Conservation (phyloP, 768 basidiomycete genomes). For the Suillus subaureus region DNA sequence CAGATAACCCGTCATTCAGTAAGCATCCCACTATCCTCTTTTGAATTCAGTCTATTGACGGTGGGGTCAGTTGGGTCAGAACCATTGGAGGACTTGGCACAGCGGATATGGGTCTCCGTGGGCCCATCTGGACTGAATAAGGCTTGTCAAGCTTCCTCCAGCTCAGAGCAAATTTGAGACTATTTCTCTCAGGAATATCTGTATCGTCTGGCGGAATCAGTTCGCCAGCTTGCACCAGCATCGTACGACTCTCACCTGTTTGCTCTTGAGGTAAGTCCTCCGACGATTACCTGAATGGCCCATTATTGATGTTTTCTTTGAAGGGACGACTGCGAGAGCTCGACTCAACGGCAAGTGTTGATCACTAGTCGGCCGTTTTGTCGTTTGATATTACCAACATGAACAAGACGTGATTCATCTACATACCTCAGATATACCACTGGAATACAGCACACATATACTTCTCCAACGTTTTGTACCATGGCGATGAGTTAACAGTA, state of each 20-base stretch:
- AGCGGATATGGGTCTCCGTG: constrained; percentile 68
- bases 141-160: constrained; percentile 32
- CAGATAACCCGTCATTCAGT: constrained; percentile 91
- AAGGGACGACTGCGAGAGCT: background rate
- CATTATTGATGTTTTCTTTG: background rate
- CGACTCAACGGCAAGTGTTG: background rate
- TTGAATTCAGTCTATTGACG: background rate
- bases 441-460: background rate
- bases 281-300: background rate
- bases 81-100: constrained; percentile 66
- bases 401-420: background rate
- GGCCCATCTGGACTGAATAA: constrained; percentile 94
- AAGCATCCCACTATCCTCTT: constrained; percentile 22
- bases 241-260: constrained; percentile 78
- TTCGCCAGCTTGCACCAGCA: constrained; percentile 72
- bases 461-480: background rate
- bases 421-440: background rate
- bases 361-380: background rate
- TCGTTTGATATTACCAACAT: no score
- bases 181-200: constrained; percentile 71
- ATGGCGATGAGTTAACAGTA: background rate
- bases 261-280: constrained; percentile 64
- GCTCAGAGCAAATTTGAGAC: background rate
- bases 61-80: constrained; percentile 73
- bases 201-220: constrained; percentile 71